These are phyloP conservation scores for Eutrema japonicum DNA, from an alignment of 345 rosid genomes.

Conservation along the genomic window DNA sequence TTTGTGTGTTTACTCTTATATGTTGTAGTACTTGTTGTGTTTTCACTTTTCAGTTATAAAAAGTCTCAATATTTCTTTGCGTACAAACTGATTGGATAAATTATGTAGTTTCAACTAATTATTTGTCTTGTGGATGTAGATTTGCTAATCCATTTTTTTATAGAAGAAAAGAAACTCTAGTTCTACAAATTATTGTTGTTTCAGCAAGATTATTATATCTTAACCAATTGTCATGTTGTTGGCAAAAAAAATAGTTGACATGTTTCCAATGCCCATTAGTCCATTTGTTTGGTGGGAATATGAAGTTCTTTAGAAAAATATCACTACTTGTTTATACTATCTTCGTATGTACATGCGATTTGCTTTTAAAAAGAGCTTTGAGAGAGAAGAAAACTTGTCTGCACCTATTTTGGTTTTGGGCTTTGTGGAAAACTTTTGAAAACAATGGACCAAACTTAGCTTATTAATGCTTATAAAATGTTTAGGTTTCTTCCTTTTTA, in stretches of 20 bases:
- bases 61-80: background rate
- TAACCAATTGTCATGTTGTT: slow-evolving; percentile 7
- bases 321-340: background rate
- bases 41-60: background rate
- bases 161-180: background rate
- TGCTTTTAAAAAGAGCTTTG: background rate
- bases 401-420: background rate
- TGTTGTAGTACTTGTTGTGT: slow-evolving; percentile 1
- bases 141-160: background rate
- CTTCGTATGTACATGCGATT: background rate
- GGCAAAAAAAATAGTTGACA: background rate
- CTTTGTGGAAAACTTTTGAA: slow-evolving; percentile 1
- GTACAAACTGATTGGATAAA: background rate
- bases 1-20: background rate
- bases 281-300: slow-evolving; percentile 11
- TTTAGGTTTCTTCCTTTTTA: background rate
- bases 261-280: background rate
- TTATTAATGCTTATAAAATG: background rate
- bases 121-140: background rate
- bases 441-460: slow-evolving; percentile 1
- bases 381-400: background rate
- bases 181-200: slow-evolving; percentile 14
- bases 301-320: background rate
- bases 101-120: background rate
- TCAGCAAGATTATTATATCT: background rate